Evolutionary conservation across 306 rosid genomes (phyloP).

Genomic region (Medicago lupulina): DNA sequence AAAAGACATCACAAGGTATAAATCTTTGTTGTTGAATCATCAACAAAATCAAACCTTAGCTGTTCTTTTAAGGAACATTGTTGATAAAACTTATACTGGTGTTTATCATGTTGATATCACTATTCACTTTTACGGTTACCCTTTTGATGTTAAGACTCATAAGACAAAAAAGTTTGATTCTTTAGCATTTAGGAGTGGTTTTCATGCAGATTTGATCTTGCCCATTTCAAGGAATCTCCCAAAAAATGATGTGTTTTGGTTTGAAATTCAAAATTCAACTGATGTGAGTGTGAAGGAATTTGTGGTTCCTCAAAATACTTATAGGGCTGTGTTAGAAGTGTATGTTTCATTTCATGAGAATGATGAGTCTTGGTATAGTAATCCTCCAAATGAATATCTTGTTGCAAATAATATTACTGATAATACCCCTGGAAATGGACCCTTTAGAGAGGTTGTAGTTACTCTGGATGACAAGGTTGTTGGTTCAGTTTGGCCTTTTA

Average conservation of each 20-base stretch:
- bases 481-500: constrained; percentile 88
- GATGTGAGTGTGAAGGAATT: constrained; percentile 61
- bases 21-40: constrained; percentile 56
- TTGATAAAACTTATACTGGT: constrained; percentile 75
- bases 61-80: constrained; percentile 72
- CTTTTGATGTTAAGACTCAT: constrained; percentile 35
- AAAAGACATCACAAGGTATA: constrained; percentile 89
- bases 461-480: constrained; percentile 66
- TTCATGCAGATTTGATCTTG: constrained; percentile 79
- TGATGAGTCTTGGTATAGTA: constrained; percentile 86
- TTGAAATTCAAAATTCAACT: constrained; percentile 58
- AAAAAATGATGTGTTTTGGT: constrained; percentile 85
- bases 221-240: constrained; percentile 77
- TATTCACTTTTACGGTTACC: constrained; percentile 60
- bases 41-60: constrained; percentile 86
- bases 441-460: constrained; percentile 86
- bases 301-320: constrained; percentile 69
- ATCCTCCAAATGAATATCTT: constrained; percentile 70
- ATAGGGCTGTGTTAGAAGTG: constrained; percentile 88
- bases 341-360: constrained; percentile 93
- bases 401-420: constrained; percentile 59
- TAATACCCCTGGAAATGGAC: constrained; percentile 71
- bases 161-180: constrained; percentile 26
- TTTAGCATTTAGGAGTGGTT: constrained; percentile 45
- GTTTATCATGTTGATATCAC: constrained; percentile 76